These are phyloP conservation scores for Chytriomyces sp. DNA, from an alignment of 192 early-diverging fungal species.

Conservation along the genomic window DNA sequence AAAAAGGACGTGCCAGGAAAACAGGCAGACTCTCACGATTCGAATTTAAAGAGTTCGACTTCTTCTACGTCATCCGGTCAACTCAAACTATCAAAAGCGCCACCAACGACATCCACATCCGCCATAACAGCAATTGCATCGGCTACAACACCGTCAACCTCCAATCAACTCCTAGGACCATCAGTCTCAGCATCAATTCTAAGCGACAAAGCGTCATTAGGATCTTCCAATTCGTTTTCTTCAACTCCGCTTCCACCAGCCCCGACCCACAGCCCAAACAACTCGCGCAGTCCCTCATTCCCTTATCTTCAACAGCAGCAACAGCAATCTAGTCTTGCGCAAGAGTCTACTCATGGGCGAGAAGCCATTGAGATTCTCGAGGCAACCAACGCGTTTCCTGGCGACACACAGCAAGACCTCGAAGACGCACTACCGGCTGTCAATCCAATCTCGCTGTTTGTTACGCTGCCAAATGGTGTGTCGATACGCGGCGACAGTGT, in stretches of 20 bases:
- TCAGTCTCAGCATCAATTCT: too few species aligned
- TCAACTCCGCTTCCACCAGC: not conserved
- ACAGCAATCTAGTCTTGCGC: not conserved
- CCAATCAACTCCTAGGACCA: too few species aligned
- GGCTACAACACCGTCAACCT: not conserved
- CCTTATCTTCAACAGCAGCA: conserved; percentile 6
- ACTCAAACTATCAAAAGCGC: not conserved
- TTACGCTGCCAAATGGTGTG: conserved; percentile 19
- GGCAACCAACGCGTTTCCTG: not conserved
- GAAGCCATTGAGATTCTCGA: conserved; percentile 21
- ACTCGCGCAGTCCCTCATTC: not conserved
- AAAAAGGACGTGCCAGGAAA: too few species aligned
- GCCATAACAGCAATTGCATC: conserved; percentile 17
- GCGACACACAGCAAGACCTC: not conserved
- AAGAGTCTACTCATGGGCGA: conserved; percentile 15
- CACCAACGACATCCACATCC: conserved; percentile 19
- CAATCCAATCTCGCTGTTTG: not conserved
- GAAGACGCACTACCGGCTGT: not conserved
- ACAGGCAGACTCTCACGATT: too few species aligned
- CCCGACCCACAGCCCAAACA: conserved; percentile 1
- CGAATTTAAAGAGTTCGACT: too few species aligned
- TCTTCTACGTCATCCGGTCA: too few species aligned
- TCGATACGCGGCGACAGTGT: not conserved
- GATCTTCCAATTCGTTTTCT: too few species aligned
- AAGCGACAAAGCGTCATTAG: too few species aligned